phyloP scores from a whole-genome alignment of 2,329 filamentous ascomycete species.

The Lasiodiplodia theobromae region DNA sequence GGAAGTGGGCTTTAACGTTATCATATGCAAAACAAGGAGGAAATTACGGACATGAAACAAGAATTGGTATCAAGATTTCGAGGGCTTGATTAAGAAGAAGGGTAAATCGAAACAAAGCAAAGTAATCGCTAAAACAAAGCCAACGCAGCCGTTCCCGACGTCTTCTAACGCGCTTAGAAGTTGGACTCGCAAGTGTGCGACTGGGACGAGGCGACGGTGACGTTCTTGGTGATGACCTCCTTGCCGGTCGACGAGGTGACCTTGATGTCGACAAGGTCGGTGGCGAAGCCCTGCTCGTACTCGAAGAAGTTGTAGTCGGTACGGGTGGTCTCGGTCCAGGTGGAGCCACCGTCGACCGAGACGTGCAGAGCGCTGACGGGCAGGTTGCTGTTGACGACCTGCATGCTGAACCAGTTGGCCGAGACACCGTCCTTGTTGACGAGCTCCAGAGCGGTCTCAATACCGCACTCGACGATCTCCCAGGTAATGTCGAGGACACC shows the following conservation, averaged over 20 bases:
- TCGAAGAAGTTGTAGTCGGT: constrained; percentile 66
- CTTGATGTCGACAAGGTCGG: constrained; percentile 60
- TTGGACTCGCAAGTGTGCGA: constrained; percentile 42
- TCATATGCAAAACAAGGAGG: neutral
- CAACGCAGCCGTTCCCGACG: neutral
- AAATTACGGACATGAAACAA: constrained; percentile 20
- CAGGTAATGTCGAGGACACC: constrained; percentile 61
- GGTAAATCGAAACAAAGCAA: neutral
- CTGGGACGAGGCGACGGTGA: constrained; percentile 51
- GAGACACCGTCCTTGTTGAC: constrained; percentile 63
- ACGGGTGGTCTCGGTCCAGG: constrained; percentile 65
- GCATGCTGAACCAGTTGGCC: constrained; percentile 65
- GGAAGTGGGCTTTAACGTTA: constrained; percentile 11
- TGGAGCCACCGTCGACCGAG: constrained; percentile 64
- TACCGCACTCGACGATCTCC: constrained; percentile 60
- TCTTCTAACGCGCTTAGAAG: constrained; percentile 35
- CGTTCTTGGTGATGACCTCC: constrained; percentile 59
- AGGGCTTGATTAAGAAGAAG: neutral
- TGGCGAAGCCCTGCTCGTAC: constrained; percentile 64
- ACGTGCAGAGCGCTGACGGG: constrained; percentile 65
- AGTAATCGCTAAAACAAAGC: neutral
- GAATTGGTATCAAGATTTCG: neutral
- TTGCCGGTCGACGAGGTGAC: constrained; percentile 63
- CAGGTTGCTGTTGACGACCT: constrained; percentile 69
- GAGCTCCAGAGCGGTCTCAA: constrained; percentile 57